These are phyloP conservation scores for Pleurotus platypus DNA, from an alignment of 768 basidiomycete species.

Conservation along the genomic window DNA sequence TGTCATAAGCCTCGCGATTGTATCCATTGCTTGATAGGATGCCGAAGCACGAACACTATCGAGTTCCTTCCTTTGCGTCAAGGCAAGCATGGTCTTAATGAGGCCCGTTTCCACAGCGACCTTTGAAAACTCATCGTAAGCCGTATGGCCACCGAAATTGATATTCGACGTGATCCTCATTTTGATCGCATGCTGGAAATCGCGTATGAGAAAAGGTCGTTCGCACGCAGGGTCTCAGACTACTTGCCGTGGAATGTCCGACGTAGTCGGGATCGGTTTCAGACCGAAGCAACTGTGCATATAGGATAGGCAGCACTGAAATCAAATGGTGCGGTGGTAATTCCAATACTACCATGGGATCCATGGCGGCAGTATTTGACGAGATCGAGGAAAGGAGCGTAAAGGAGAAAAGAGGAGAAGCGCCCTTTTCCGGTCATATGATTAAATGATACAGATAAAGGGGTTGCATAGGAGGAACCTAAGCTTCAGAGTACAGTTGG, in stretches of 20 bases:
- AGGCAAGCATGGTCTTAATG: slow-evolving; percentile 20
- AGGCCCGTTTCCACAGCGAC: slow-evolving; percentile 22
- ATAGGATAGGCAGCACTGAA: too few species aligned
- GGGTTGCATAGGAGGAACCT: too few species aligned
- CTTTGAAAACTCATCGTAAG: slow-evolving; percentile 19
- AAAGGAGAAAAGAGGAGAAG: too few species aligned
- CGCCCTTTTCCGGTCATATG: too few species aligned
- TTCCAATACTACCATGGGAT: too few species aligned
- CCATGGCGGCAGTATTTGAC: too few species aligned
- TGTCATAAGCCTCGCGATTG: slow-evolving; percentile 17
- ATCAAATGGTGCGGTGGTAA: too few species aligned
- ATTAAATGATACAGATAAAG: too few species aligned
- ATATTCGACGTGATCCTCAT: background rate
- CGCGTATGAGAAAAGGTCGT: background rate
- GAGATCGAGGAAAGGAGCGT: too few species aligned
- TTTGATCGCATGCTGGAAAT: slow-evolving; percentile 8
- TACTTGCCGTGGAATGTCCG: background rate
- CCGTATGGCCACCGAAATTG: slow-evolving; percentile 9
- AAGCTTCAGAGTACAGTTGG: too few species aligned
- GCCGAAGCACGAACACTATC: slow-evolving; percentile 14
- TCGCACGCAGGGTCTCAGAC: background rate
- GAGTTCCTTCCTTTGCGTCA: slow-evolving; percentile 16
- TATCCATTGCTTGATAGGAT: slow-evolving; percentile 19
- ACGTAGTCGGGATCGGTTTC: background rate
- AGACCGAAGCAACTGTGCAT: too few species aligned